Conservation (phyloP, 2,329 filamentous ascomycete genomes). For the Aphanoascus verrucosus region DNA sequence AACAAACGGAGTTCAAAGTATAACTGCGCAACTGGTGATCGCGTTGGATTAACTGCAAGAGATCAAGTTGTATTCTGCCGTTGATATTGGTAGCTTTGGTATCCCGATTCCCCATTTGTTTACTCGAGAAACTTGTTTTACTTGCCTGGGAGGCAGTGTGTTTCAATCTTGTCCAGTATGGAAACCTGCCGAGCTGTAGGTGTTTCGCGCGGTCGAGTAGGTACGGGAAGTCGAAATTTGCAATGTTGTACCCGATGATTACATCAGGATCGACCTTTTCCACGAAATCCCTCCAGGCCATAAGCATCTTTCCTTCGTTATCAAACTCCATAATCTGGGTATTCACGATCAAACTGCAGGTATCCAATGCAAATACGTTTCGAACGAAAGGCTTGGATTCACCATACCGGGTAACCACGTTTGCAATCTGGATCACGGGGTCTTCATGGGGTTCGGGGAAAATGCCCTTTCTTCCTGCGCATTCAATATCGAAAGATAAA, state of each 20-base stretch:
- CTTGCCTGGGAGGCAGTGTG: slow-evolving; percentile 60
- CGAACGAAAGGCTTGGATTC: slow-evolving; percentile 91
- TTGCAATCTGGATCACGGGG: slow-evolving; percentile 95
- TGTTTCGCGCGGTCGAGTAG: slow-evolving; percentile 78
- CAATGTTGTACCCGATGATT: slow-evolving; percentile 97
- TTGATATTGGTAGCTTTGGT: slow-evolving; percentile 92
- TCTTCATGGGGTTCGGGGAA: slow-evolving; percentile 89
- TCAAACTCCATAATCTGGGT: slow-evolving; percentile 81
- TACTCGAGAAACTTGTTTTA: slow-evolving; percentile 83
- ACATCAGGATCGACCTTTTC: slow-evolving; percentile 88
- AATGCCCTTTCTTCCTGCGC: slow-evolving; percentile 90
- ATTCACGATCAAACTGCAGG: slow-evolving; percentile 85
- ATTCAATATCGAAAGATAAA: slow-evolving; percentile 96
- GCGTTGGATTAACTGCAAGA: slow-evolving; percentile 87
- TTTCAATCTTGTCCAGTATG: slow-evolving; percentile 75
- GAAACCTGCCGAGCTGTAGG: slow-evolving; percentile 68
- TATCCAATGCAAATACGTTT: slow-evolving; percentile 92
- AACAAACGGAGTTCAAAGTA: slow-evolving; percentile 89
- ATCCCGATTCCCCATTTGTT: slow-evolving; percentile 95
- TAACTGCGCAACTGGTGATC: slow-evolving; percentile 95
- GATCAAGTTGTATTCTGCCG: slow-evolving; percentile 80
- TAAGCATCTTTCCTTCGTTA: slow-evolving; percentile 79
- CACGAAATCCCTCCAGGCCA: slow-evolving; percentile 81
- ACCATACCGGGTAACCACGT: slow-evolving; percentile 87
- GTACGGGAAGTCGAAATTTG: slow-evolving; percentile 98